phyloP scores from a whole-genome alignment of 2,329 filamentous ascomycete species.

The Grosmannia clavigera region DNA sequence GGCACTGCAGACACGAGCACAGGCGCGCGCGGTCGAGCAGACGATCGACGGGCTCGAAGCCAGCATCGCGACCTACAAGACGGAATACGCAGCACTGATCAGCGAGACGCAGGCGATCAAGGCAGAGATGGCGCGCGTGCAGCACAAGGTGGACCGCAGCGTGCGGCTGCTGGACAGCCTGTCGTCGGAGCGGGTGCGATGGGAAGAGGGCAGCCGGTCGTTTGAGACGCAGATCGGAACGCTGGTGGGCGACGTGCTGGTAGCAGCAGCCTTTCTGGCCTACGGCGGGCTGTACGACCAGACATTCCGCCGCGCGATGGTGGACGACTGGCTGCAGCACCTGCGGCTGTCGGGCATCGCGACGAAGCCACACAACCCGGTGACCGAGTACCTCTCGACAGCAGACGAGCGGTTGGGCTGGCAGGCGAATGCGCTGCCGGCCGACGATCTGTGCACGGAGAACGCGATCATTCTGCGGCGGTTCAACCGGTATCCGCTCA shows the following conservation, averaged over 20 bases:
- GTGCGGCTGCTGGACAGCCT: constrained; percentile 88
- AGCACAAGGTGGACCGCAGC: constrained; percentile 97
- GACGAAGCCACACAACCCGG: constrained; percentile 85
- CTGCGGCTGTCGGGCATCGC: constrained; percentile 84
- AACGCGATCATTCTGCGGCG: constrained; percentile 95
- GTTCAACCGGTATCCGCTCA: constrained; percentile 96
- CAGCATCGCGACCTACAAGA: constrained; percentile 92
- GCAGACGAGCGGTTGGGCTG: constrained; percentile 89
- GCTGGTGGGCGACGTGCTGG: constrained; percentile 85
- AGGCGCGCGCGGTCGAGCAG: constrained; percentile 82
- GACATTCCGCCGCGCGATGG: constrained; percentile 93
- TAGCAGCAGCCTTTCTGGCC: constrained; percentile 93
- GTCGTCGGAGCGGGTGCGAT: constrained; percentile 82
- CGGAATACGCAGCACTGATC: constrained; percentile 88
- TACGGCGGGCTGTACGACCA: constrained; percentile 97
- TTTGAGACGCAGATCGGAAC: constrained; percentile 98
- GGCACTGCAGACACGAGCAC: constrained; percentile 82
- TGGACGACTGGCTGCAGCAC: constrained; percentile 94
- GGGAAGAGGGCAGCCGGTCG: constrained; percentile 95
- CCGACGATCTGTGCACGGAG: constrained; percentile 95
- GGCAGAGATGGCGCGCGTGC: constrained; percentile 85
- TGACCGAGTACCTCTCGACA: constrained; percentile 93
- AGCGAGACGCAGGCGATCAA: constrained; percentile 97
- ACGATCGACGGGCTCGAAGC: constrained; percentile 73
- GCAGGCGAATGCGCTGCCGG: constrained; percentile 87